Evolutionary conservation across 148 eudicot species (phyloP).

Genomic region (Chenopodium album): DNA sequence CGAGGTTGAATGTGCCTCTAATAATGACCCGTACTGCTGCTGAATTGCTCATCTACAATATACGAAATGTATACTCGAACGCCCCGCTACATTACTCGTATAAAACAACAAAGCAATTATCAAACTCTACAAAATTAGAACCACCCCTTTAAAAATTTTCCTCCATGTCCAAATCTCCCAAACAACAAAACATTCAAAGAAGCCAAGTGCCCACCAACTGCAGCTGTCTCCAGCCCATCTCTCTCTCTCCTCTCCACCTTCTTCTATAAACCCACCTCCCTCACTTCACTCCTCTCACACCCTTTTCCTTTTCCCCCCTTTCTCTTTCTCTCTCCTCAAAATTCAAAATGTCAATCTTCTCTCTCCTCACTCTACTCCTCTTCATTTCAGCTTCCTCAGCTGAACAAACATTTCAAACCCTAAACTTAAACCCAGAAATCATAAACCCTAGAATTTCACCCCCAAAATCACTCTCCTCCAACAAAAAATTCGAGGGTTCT

Average conservation of each 20-base stretch:
- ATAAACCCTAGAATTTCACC: constrained; percentile 52
- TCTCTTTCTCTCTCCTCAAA: not conserved
- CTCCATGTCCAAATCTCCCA: constrained; percentile 1
- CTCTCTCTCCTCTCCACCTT: not conserved
- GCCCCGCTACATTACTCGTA: too few relatives aligned
- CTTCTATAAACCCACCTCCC: constrained; percentile 14
- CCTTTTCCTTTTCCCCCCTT: not conserved
- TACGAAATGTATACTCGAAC: too few relatives aligned
- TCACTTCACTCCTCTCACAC: not conserved
- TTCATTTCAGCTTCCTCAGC: constrained; percentile 8
- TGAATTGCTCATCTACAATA: too few relatives aligned
- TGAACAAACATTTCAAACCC: constrained; percentile 25
- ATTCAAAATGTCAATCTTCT: constrained; percentile 26
- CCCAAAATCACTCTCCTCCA: constrained; percentile 46
- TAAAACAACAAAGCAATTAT: too few relatives aligned
- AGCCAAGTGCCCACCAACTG: constrained; percentile 26
- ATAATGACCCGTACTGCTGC: too few relatives aligned
- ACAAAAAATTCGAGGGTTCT: constrained; percentile 80
- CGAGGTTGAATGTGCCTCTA: too few relatives aligned
- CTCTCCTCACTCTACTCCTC: constrained; percentile 8
- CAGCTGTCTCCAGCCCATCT: constrained; percentile 50
- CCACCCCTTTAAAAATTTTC: not conserved
- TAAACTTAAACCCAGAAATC: constrained; percentile 32
- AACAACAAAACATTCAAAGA: constrained; percentile 15
- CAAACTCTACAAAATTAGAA: too few relatives aligned